These are phyloP conservation scores for Collariella sp. DNA, from an alignment of 495 filamentous ascomycete species.

Conservation along the genomic window DNA sequence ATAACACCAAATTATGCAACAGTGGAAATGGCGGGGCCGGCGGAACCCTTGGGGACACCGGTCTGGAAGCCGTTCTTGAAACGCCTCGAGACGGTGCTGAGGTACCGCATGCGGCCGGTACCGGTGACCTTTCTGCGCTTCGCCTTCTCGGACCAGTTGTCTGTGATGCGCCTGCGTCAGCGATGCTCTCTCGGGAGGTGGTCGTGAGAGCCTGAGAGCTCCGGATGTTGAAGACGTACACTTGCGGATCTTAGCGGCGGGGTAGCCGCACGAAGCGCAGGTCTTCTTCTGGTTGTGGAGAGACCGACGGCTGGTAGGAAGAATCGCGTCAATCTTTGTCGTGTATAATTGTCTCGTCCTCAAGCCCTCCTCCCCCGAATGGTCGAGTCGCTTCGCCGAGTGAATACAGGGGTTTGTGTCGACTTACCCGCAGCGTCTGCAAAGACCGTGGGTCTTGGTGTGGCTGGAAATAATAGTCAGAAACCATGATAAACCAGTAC, in stretches of 20 bases:
- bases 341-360: conserved; percentile 9
- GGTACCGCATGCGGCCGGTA: conserved; percentile 83
- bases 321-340: conserved; percentile 23
- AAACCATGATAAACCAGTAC: neutral
- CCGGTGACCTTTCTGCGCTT: conserved; percentile 99
- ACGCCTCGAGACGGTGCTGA: conserved; percentile 79
- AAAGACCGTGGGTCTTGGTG: conserved; percentile 99
- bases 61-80: conserved; percentile 96
- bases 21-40: conserved; percentile 44
- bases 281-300: conserved; percentile 99
- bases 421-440: conserved; percentile 95
- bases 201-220: neutral
- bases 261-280: conserved; percentile 96
- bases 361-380: neutral
- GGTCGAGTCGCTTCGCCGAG: conserved; percentile 1
- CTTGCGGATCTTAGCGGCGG: conserved; percentile 90
- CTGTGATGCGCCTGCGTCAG: conserved; percentile 39
- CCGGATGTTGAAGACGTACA: conserved; percentile 59
- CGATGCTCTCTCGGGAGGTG: conserved; percentile 1
- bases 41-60: conserved; percentile 76
- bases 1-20: conserved; percentile 13
- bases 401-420: conserved; percentile 9
- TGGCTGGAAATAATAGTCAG: conserved; percentile 44
- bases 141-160: conserved; percentile 99
- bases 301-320: conserved; percentile 68